Evolutionary conservation across 2,329 filamentous ascomycete genomes (phyloP), one percentile per base, ranked within the genome.

Genomic region (Aspergillus aculeatinus): DNA sequence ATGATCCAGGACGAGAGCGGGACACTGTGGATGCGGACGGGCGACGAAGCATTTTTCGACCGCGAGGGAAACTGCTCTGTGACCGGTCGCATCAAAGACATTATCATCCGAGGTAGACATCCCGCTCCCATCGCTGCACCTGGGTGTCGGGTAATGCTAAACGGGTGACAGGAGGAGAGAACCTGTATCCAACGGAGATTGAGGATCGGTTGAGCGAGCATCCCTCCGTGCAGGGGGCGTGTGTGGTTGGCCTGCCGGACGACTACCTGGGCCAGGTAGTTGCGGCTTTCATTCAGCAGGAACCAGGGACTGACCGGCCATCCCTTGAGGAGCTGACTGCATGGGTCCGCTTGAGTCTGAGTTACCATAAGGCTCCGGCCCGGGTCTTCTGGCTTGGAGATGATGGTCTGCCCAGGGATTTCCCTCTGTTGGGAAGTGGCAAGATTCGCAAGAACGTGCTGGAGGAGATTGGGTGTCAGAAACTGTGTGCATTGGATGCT

Each of bases 61-160:
- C 60, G 72, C 0, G 76, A 85, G 7, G 88, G 87, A 0, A 90
- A 89, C 68, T 89, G 86, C 62, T 79, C 78, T 21, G 90, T 91
- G 65, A 91, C 88, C 0, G 89, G 89, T 0, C 79, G 89, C 16
- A 89, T 90, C 75, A 91, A 91, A 77, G 89, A 91, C 62, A 89
- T 91, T 39, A 90, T 91, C 57, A 91, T 91, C 61, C 79, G 88
- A 68, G 88, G 86, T 71, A 63, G 25, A 68, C 59, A 5, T 5
- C 11, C 4, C 59, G 9, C 5, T 4, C 4, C 23, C 4, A 14
- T 27, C 60, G 10, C 29, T 27, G 81, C 81, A 84, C 5, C 5
- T 35, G 33, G 33, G 11, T 35, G 33, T 12, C 33, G 10, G 33
- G 14, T 35, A 29, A 29, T 16, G 33, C 33, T 35, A 35, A 35